Evolutionary conservation across 1,139 yeast genomes (phyloP), one percentile per base, ranked within the genome.

Genomic region (Taphrina flavorubra): DNA sequence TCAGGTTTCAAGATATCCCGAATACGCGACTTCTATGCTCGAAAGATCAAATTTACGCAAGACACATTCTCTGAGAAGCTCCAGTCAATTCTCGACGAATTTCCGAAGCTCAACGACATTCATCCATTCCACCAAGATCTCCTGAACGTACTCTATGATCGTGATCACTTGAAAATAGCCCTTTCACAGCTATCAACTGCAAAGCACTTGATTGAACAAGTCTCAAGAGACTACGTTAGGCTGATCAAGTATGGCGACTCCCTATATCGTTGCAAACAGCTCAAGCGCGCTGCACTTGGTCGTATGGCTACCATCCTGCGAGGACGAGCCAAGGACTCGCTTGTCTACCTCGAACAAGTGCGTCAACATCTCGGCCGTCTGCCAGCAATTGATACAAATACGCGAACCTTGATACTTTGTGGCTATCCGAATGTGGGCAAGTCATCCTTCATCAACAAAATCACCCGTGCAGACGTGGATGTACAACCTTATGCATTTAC

Each of bases 381-480:
- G 75, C 99, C 99, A 71, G 87, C 95, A 75, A 95, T 94, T 78
- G 99, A 94, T 79, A 99, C 99, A 77, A 94, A 94, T 80, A 95
- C 99, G 69, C 89, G 99, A 83, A 95, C 99, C 47, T 83, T 94
- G 75, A 85, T 94, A 76, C 92, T 95, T 77, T 95, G 99, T 82
- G 99, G 99, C 72, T 94, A 94, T 81, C 99, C 99, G 70, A 94
- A 94, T 79, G 99, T 94, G 71, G 99, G 99, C 81, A 94, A 94
- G 81, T 94, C 99, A 14, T 91, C 97, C 31, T 94, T 94, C 81
- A 85, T 94, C 79, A 86, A 87, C 77, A 87, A 95, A 79, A 90
- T 95, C 80, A 94, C 99, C 72, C 90, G 96, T 77, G 99, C 99
- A 46, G 98, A 94, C 76, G 99, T 94, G 71, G 99, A 94, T 76